Evolutionary conservation across 1,284 basidiomycete species (phyloP).

Genomic region (Sanghuangporus weigelae): DNA sequence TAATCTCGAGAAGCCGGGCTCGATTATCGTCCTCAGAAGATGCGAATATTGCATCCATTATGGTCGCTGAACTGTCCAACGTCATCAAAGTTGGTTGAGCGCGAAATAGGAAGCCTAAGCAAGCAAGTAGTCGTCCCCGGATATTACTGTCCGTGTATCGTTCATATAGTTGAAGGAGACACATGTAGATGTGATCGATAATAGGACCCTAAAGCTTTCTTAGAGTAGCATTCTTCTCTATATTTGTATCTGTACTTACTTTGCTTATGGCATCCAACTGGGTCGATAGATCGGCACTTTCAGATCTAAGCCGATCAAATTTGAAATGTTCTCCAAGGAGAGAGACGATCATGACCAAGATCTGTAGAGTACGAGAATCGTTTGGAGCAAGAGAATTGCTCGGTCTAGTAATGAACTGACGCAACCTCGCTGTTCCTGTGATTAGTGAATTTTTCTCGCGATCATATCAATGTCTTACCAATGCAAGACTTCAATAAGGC

Average conservation of each 20-base stretch:
- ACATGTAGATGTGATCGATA: conserved; percentile 76
- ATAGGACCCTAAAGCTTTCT: conserved; percentile 53
- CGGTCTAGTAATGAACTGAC: conserved; percentile 42
- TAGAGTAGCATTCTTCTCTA: not conserved
- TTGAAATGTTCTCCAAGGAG: conserved; percentile 86
- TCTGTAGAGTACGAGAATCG: conserved; percentile 41
- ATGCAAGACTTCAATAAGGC: conserved; percentile 81
- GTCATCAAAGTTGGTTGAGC: conserved; percentile 89
- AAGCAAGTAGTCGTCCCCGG: conserved; percentile 68
- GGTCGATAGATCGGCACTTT: conserved; percentile 47
- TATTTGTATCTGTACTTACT: conserved; percentile 31
- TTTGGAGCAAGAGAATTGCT: conserved; percentile 28
- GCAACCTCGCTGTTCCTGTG: conserved; percentile 45
- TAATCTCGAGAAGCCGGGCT: conserved; percentile 75
- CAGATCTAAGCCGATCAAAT: conserved; percentile 71
- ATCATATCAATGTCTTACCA: conserved; percentile 37
- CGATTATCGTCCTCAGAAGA: conserved; percentile 67
- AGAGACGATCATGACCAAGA: conserved; percentile 79
- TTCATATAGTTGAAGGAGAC: conserved; percentile 66
- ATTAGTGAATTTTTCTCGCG: not conserved
- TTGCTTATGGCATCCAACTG: conserved; percentile 60
- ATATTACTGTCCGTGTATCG: conserved; percentile 51
- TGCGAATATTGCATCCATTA: conserved; percentile 86
- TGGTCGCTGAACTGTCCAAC: conserved; percentile 63
- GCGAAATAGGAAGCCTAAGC: conserved; percentile 89